Percentiles rank a stretch among this genome's conserved stretches.
Conservation (phyloP, 805 yeast genomes). For the Saccharomyces cerevisiae region DNA sequence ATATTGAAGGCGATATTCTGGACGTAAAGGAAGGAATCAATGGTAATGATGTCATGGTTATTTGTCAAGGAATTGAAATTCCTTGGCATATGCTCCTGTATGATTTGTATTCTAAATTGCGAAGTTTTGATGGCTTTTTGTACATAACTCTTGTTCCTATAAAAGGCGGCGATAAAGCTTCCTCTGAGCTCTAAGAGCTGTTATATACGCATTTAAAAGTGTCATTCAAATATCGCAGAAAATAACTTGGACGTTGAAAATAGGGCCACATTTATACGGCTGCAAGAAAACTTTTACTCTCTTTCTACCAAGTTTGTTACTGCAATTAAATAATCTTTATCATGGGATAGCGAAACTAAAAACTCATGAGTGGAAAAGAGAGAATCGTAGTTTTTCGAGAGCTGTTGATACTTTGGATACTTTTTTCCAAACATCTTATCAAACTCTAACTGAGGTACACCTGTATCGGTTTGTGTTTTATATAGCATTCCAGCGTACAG, state of each 20-base stretch:
- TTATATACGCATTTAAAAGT: background rate
- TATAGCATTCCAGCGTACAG: conserved; percentile 21
- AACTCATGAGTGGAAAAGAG: conserved; percentile 6
- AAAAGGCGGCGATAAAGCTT: background rate
- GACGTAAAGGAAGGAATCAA: background rate
- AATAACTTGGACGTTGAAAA: background rate
- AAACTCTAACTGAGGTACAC: conserved; percentile 14
- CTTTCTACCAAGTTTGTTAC: conserved; percentile 7
- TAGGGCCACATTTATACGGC: background rate
- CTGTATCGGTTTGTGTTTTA: conserved; percentile 13
- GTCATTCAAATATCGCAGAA: background rate
- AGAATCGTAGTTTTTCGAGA: conserved; percentile 8
- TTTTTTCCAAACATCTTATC: conserved; percentile 4
- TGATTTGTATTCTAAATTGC: conserved; percentile 38
- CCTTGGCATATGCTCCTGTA: conserved; percentile 38
- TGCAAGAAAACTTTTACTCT: background rate
- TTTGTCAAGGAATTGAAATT: conserved; percentile 49
- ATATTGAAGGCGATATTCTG: background rate
- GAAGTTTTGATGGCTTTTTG: conserved; percentile 57
- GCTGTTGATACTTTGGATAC: conserved; percentile 4
- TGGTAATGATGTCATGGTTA: conserved; percentile 36
- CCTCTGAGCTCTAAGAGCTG: background rate
- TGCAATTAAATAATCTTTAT: conserved; percentile 22
- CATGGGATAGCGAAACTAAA: conserved; percentile 25
- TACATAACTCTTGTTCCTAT: conserved; percentile 29